These are phyloP conservation scores for Polychytrium aggregatum DNA, from an alignment of 192 early-diverging fungal genomes.

Conservation along the genomic window DNA sequence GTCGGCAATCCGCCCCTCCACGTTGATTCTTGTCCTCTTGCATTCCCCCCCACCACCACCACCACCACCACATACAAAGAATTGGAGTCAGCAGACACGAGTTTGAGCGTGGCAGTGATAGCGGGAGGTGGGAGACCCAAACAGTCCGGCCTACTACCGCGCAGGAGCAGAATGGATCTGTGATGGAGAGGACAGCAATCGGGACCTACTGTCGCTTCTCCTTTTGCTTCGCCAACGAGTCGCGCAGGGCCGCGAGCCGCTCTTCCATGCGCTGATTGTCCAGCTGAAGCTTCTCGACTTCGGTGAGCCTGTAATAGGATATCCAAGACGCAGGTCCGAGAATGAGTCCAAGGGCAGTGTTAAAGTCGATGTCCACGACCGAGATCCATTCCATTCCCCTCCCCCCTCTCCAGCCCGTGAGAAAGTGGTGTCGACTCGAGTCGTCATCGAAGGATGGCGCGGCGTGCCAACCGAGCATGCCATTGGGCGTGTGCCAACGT, in stretches of 20 bases:
- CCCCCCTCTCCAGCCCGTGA: too few species aligned
- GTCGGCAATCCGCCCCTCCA: slow-evolving; percentile 5
- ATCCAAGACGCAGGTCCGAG: too few species aligned
- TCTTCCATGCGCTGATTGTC: slow-evolving; percentile 21
- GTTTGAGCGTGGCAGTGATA: too few species aligned
- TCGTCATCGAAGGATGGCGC: too few species aligned
- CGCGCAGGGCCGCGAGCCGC: slow-evolving; percentile 12
- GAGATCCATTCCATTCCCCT: too few species aligned
- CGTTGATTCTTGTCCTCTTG: neutral
- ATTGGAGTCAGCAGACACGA: too few species aligned
- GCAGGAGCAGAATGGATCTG: neutral
- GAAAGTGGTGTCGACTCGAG: too few species aligned
- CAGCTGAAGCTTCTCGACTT: slow-evolving; percentile 10
- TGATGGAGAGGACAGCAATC: neutral
- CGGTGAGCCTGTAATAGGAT: too few species aligned
- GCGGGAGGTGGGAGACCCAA: neutral
- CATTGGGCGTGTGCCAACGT: too few species aligned
- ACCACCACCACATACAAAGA: neutral
- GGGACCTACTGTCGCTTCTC: slow-evolving; percentile 11
- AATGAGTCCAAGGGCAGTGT: too few species aligned
- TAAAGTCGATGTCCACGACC: too few species aligned
- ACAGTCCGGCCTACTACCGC: neutral
- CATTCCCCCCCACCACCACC: neutral
- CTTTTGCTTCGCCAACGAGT: slow-evolving; percentile 12
- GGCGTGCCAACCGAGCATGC: too few species aligned